Evolutionary conservation across 768 basidiomycete species (phyloP), one percentile per base, ranked within the genome.

Genomic region (Russula dissimulans): DNA sequence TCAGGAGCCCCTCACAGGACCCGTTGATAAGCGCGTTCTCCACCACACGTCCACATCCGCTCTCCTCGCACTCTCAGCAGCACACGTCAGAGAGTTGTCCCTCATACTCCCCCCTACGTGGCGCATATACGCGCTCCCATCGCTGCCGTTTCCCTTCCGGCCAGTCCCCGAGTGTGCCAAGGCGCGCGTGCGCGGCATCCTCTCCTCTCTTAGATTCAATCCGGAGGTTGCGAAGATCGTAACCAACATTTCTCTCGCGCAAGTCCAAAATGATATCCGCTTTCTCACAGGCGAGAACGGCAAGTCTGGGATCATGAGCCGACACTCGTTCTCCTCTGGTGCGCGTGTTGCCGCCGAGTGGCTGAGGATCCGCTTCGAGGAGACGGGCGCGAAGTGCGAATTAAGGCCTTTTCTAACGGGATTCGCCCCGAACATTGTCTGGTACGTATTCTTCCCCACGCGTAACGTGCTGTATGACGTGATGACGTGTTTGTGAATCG

Each of bases 391-490:
- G 1, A 72, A 72, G 3, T 95, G 93, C 71, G 77, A 79, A 59
- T 77, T 91, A 32, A 76, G 77, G 66, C 68, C 75, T 0, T 97
- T 93, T 79, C 70, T 85, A 31, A 9, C 45, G 14, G 90, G 88
- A 7, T 94, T 91, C 69, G 79, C 89, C 4, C 93, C 94, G 10
- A 92, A 95, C 68, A 86, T 95, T 47, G 78, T 95, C 59, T 95
- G 92, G 85, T 91, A 76, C 55, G 4, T 45, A 14, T 26, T 26
- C 41, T 10, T 57, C 12, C 5, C 9, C 22, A 22, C 14, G 8
- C 46, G 6, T 17, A 34, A 42, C 4, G 22, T 17, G 8, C 18
- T 36, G n/a, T 26, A 26, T 44, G 18, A 22, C 18, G 22, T 26
- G 22, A 8, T 29, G 10, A 42, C 36, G 6, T 54, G 53, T 44